Percentiles rank a stretch among this genome's conserved stretches.
These are phyloP conservation scores for Boletus pseudo-olivaceus DNA, from an alignment of 768 basidiomycete species.

Conservation along the genomic window DNA sequence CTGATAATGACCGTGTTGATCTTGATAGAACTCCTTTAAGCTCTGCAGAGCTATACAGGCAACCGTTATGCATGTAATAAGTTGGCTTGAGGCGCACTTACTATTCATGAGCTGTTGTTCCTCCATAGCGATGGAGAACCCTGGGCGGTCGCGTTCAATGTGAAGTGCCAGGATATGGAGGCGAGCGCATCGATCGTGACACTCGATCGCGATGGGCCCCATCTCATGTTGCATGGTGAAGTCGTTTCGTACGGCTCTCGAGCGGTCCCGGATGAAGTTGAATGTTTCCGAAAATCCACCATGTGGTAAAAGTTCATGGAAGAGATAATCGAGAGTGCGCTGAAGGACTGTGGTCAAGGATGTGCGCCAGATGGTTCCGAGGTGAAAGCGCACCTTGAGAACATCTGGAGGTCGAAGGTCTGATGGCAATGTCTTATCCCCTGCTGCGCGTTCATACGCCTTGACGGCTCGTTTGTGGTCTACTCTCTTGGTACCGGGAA, in stretches of 20 bases:
- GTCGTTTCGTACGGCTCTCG: conserved; percentile 86
- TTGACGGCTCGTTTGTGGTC: conserved; percentile 89
- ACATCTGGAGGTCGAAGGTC: conserved; percentile 86
- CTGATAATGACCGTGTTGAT: conserved; percentile 62
- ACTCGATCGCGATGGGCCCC: conserved; percentile 75
- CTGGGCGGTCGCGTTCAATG: conserved; percentile 48
- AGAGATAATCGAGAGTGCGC: conserved; percentile 91
- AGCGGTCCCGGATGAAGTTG: conserved; percentile 89
- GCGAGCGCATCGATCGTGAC: conserved; percentile 89
- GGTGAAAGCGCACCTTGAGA: conserved; percentile 54
- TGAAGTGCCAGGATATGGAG: conserved; percentile 89
- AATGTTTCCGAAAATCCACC: conserved; percentile 69
- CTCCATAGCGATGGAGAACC: conserved; percentile 68
- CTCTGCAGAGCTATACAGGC: conserved; percentile 73
- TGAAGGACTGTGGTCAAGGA: conserved; percentile 25
- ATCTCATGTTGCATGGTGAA: conserved; percentile 90
- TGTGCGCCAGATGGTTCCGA: neutral
- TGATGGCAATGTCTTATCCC: conserved; percentile 87
- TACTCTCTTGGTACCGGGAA: conserved; percentile 79
- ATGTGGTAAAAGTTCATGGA: conserved; percentile 70
- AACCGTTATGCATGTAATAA: neutral
- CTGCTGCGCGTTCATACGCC: conserved; percentile 91
- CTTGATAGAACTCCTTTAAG: conserved; percentile 90
- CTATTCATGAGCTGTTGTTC: conserved; percentile 91
- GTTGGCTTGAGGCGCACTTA: conserved; percentile 37